Percentiles rank a stretch among this genome's conserved stretches.
Evolutionary conservation across 2,329 filamentous ascomycete genomes (phyloP).

Genomic region (Exophiala lecanii-corni): DNA sequence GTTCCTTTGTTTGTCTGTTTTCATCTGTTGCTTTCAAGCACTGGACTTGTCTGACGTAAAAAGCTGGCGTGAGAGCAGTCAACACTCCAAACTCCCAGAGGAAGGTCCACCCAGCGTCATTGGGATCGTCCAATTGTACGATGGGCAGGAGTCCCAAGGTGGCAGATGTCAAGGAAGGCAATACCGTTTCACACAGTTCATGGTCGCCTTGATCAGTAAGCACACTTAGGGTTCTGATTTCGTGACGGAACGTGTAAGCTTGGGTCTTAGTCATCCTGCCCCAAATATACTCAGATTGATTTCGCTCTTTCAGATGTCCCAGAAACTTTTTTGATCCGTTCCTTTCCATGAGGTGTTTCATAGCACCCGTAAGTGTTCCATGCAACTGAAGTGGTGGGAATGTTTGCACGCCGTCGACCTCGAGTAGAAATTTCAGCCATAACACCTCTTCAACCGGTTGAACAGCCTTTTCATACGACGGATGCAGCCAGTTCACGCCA

Average conservation of each 20-base stretch:
- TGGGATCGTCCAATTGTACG: slow-evolving; percentile 6
- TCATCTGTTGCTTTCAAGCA: slow-evolving; percentile 8
- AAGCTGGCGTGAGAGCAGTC: slow-evolving; percentile 9
- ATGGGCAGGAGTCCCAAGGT: slow-evolving; percentile 10
- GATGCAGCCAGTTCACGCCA: slow-evolving; percentile 11
- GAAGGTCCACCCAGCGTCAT: slow-evolving; percentile 8
- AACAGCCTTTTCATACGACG: slow-evolving; percentile 8
- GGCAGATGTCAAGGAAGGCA: slow-evolving; percentile 6
- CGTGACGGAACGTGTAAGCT: slow-evolving; percentile 3
- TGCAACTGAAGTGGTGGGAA: slow-evolving; percentile 8
- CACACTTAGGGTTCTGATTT: slow-evolving; percentile 9
- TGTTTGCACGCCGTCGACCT: slow-evolving; percentile 2
- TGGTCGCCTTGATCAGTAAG: slow-evolving; percentile 10
- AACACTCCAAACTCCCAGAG: slow-evolving; percentile 10
- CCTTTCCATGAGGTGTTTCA: slow-evolving; percentile 9
- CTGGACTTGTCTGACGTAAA: slow-evolving; percentile 10
- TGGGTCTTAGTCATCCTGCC: not conserved
- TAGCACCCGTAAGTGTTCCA: slow-evolving; percentile 9
- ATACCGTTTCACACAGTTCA: slow-evolving; percentile 10
- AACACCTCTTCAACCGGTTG: slow-evolving; percentile 1
- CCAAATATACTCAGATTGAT: slow-evolving; percentile 4
- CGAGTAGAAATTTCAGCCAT: slow-evolving; percentile 8
- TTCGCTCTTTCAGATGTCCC: slow-evolving; percentile 7
- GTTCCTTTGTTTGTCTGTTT: not conserved
- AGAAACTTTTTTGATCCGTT: slow-evolving; percentile 12